Evolutionary conservation across 306 rosid species (phyloP).

Genomic region (Acmispon strigosus): DNA sequence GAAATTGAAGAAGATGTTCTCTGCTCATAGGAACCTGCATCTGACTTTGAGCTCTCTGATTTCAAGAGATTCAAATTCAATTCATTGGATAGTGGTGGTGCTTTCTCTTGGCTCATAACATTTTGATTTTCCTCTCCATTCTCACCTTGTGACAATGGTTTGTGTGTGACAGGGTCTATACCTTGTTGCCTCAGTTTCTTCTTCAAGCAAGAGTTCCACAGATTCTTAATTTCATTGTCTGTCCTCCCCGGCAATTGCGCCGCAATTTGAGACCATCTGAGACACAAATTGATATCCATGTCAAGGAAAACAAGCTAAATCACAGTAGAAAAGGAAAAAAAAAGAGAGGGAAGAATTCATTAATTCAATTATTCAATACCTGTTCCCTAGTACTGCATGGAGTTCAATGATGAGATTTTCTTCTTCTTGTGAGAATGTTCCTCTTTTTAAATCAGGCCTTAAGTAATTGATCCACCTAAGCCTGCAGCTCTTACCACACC

Average conservation of each 20-base stretch:
- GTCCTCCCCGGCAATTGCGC: conserved; percentile 85
- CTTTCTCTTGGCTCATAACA: conserved; percentile 33
- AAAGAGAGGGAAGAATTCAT: not conserved
- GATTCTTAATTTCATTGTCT: conserved; percentile 87
- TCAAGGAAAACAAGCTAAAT: not conserved
- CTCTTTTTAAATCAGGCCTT: conserved; percentile 69
- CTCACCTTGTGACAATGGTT: conserved; percentile 45
- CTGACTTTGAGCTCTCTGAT: conserved; percentile 41
- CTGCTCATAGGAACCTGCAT: conserved; percentile 34
- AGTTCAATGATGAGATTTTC: conserved; percentile 48
- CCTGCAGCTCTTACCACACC: conserved; percentile 68
- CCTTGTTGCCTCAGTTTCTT: conserved; percentile 79
- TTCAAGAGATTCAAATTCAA: conserved; percentile 38
- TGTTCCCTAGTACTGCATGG: conserved; percentile 56
- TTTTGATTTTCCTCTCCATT: conserved; percentile 28
- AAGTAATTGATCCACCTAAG: conserved; percentile 63
- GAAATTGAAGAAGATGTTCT: conserved; percentile 35
- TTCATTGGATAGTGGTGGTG: conserved; percentile 26
- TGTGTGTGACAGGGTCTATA: conserved; percentile 80
- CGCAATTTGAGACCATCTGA: conserved; percentile 91
- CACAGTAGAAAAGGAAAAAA: not conserved
- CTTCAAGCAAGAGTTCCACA: conserved; percentile 86
- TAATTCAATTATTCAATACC: conserved; percentile 31
- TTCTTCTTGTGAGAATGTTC: conserved; percentile 54
- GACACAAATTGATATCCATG: not conserved